Percentiles rank a stretch among this genome's conserved stretches.
These are phyloP conservation scores for Sclerotinia minor DNA, from an alignment of 2,329 filamentous ascomycete genomes.

Conservation along the genomic window DNA sequence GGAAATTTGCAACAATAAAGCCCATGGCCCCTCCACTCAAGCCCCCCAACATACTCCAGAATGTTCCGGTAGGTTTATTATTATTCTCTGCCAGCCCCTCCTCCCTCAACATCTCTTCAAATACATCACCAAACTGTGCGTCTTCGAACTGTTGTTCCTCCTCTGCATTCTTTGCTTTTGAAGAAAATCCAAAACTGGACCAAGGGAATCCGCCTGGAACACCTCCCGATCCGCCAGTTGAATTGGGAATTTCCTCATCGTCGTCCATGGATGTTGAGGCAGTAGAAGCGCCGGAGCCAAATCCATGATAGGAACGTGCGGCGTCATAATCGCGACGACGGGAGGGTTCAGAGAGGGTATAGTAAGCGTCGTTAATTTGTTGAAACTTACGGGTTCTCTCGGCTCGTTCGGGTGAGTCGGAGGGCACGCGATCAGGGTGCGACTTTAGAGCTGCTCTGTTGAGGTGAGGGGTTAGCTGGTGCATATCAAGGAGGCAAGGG, in stretches of 20 bases:
- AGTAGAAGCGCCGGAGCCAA: conserved; percentile 46
- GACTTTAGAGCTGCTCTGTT: conserved; percentile 81
- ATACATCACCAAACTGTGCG: conserved; percentile 82
- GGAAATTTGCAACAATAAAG: conserved; percentile 92
- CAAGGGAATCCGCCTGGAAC: conserved; percentile 74
- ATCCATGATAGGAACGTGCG: conserved; percentile 61
- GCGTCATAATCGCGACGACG: conserved; percentile 83
- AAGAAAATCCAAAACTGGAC: conserved; percentile 63
- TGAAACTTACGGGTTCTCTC: conserved; percentile 86
- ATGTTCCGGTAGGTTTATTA: conserved; percentile 65
- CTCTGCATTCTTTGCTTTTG: conserved; percentile 46
- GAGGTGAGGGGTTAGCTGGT: conserved; percentile 6
- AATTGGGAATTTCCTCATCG: conserved; percentile 46
- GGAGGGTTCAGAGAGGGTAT: conserved; percentile 76
- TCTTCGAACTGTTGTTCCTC: conserved; percentile 63
- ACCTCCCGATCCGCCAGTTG: conserved; percentile 39
- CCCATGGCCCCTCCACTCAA: conserved; percentile 86
- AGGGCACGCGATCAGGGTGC: conserved; percentile 86
- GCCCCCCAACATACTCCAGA: conserved; percentile 86
- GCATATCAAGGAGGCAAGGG: neutral
- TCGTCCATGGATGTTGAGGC: conserved; percentile 48
- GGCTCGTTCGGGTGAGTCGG: conserved; percentile 78
- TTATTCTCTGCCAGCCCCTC: conserved; percentile 76
- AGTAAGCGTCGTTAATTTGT: conserved; percentile 90
- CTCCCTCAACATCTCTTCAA: conserved; percentile 88